Conservation (phyloP, 2,329 filamentous ascomycete species). For the Elsinoe ampelina region DNA sequence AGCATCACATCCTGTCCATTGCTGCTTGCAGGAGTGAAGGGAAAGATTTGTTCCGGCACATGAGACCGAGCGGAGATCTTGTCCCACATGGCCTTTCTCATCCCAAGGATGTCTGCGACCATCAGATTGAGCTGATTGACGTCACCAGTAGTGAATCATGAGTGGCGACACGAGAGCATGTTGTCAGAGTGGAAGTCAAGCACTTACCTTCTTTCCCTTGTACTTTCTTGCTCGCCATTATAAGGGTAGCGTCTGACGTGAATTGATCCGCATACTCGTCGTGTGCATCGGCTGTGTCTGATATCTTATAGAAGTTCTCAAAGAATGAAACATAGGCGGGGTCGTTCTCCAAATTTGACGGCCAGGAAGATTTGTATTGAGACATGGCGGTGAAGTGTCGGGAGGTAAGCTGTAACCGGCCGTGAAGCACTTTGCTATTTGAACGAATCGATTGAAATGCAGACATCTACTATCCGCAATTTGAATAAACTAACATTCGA, state of each 20-base stretch:
- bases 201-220: conserved; percentile 37
- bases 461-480: too few species aligned
- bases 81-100: conserved; percentile 46
- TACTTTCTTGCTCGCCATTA: conserved; percentile 43
- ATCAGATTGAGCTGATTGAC: conserved; percentile 3
- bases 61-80: conserved; percentile 41
- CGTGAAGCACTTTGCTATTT: neutral
- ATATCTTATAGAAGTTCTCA: conserved; percentile 38
- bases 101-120: conserved; percentile 40
- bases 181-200: neutral
- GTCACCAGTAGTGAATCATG: neutral
- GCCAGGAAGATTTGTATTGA: conserved; percentile 25
- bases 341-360: conserved; percentile 27
- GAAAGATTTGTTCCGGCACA: conserved; percentile 40
- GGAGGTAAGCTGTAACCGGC: neutral
- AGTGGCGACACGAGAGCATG: neutral
- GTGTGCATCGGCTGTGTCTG: conserved; percentile 40
- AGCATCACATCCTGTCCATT: conserved; percentile 44
- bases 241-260: conserved; percentile 40
- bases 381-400: conserved; percentile 20
- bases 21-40: conserved; percentile 32
- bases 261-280: conserved; percentile 41
- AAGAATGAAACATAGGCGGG: conserved; percentile 36
- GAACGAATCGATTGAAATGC: neutral
- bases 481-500: neutral